Evolutionary conservation across 2,329 filamentous ascomycete genomes (phyloP).

Genomic region (Colletotrichum spaethianum): DNA sequence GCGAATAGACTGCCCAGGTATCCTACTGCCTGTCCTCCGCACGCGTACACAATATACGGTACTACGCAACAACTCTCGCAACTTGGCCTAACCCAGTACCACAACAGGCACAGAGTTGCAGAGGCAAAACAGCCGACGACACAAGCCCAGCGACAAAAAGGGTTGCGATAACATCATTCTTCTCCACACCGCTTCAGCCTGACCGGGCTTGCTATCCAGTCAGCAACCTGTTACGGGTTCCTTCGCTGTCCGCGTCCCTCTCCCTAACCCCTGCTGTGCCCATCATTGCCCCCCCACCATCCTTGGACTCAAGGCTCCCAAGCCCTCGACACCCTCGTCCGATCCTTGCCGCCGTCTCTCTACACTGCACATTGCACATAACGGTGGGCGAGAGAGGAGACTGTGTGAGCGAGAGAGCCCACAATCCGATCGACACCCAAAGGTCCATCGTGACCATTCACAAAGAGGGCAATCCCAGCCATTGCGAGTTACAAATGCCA

Average conservation of each 20-base stretch:
- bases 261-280: conserved; percentile 24
- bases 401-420: not conserved
- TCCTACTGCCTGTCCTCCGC: not conserved
- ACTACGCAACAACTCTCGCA: not conserved
- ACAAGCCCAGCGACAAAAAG: conserved; percentile 19
- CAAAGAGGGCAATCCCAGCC: conserved; percentile 8
- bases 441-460: not conserved
- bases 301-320: conserved; percentile 24
- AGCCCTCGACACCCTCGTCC: conserved; percentile 25
- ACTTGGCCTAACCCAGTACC: not conserved
- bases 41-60: not conserved
- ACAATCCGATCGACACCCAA: conserved; percentile 25
- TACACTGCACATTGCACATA: not conserved
- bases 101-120: conserved; percentile 20
- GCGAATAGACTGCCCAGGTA: conserved; percentile 14
- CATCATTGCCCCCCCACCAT: conserved; percentile 22
- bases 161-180: conserved; percentile 39
- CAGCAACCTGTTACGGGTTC: conserved; percentile 19
- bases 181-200: conserved; percentile 36
- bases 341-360: conserved; percentile 14
- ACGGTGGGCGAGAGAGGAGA: conserved; percentile 2
- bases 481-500: not conserved
- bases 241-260: conserved; percentile 19
- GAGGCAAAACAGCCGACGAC: conserved; percentile 17
- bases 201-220: conserved; percentile 11